phyloP scores from a whole-genome alignment of 2,329 filamentous ascomycete genomes.

The Phoma sp. region DNA sequence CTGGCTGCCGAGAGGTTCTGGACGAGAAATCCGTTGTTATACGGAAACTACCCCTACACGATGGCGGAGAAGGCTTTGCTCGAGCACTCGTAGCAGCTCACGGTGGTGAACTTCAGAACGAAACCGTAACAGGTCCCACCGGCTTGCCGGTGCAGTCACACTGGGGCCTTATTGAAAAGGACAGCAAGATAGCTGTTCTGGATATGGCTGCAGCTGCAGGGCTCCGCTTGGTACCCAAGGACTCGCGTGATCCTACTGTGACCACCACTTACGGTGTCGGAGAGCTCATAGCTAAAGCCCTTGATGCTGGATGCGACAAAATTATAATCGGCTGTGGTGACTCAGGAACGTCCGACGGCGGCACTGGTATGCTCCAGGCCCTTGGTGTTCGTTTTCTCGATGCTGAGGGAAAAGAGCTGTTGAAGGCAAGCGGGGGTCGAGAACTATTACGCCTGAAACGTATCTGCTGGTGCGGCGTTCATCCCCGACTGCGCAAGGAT shows the following conservation, averaged over 20 bases:
- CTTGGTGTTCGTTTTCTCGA: conserved; percentile 56
- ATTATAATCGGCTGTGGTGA: conserved; percentile 62
- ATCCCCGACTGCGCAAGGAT: conserved; percentile 44
- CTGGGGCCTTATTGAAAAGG: conserved; percentile 53
- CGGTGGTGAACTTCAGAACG: conserved; percentile 47
- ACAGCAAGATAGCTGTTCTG: conserved; percentile 53
- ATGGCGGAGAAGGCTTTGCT: conserved; percentile 61
- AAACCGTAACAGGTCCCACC: conserved; percentile 55
- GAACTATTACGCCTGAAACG: conserved; percentile 46
- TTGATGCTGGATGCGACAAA: conserved; percentile 53
- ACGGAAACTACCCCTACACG: conserved; percentile 58
- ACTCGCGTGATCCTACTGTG: conserved; percentile 53
- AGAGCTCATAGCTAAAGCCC: conserved; percentile 54
- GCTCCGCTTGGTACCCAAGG: conserved; percentile 55
- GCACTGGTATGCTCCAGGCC: conserved; percentile 61
- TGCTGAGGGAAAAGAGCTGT: conserved; percentile 45
- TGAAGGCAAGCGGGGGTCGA: conserved; percentile 51
- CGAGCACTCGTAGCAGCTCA: conserved; percentile 54
- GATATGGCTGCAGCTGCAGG: conserved; percentile 63
- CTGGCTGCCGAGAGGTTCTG: conserved; percentile 54
- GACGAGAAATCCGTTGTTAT: conserved; percentile 48
- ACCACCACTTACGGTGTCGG: conserved; percentile 62
- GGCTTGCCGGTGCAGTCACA: conserved; percentile 52
- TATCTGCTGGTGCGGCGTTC: conserved; percentile 50
- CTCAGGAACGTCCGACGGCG: conserved; percentile 61